phyloP scores from a whole-genome alignment of 805 yeast genomes.

The Starmerella floris region DNA sequence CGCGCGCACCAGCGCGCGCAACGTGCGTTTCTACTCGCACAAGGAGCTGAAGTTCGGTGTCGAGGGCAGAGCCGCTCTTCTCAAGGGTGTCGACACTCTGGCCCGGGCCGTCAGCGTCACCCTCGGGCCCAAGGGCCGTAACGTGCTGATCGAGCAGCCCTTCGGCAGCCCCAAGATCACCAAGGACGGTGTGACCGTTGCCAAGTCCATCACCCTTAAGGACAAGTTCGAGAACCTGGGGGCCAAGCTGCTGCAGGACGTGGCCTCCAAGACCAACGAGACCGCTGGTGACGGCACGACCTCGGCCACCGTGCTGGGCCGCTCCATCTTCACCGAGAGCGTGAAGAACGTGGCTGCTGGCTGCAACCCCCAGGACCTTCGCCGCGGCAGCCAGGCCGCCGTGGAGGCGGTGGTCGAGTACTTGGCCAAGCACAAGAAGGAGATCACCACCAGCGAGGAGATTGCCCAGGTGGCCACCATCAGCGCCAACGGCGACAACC shows the following conservation, averaged over 20 bases:
- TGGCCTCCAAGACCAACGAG: constrained; percentile 93
- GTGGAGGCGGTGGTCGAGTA: constrained; percentile 83
- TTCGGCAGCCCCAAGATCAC: constrained; percentile 97
- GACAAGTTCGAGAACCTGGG: constrained; percentile 95
- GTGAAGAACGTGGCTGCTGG: constrained; percentile 98
- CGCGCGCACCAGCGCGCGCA: constrained; percentile 18
- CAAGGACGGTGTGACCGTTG: constrained; percentile 97
- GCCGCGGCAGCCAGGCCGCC: constrained; percentile 95
- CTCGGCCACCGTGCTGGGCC: constrained; percentile 90
- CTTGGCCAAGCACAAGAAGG: constrained; percentile 75
- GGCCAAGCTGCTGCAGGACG: constrained; percentile 88
- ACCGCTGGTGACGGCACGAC: constrained; percentile 99
- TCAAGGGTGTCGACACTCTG: constrained; percentile 85
- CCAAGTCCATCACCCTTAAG: constrained; percentile 63
- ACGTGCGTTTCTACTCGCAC: constrained; percentile 38
- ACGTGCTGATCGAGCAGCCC: constrained; percentile 89
- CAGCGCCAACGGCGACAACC: constrained; percentile 90
- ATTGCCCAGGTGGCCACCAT: constrained; percentile 97
- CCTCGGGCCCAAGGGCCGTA: constrained; percentile 95
- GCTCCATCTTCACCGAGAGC: constrained; percentile 87
- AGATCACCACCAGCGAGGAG: constrained; percentile 84
- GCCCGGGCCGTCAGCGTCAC: constrained; percentile 96
- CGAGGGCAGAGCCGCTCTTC: constrained; percentile 88
- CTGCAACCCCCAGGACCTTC: constrained; percentile 95
- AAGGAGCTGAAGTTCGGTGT: constrained; percentile 94